Evolutionary conservation across 1,284 basidiomycete species (phyloP).

Genomic region (Melampsora occidentalis): DNA sequence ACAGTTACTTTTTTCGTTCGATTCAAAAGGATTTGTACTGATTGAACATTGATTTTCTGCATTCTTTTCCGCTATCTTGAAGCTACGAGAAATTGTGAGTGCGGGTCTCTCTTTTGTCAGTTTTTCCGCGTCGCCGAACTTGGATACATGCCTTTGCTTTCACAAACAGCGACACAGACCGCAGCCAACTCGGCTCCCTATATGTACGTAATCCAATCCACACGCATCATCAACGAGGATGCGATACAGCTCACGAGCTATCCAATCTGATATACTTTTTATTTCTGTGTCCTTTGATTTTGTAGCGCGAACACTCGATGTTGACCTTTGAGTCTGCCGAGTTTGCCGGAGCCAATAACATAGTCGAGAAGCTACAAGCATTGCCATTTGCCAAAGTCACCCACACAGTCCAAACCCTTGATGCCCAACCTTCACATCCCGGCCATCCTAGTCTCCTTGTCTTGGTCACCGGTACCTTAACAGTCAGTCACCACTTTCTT

Average conservation of each 20-base stretch:
- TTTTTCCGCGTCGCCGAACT: neutral
- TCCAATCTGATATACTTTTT: neutral
- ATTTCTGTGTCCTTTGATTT: neutral
- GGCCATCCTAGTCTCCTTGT: conserved; percentile 70
- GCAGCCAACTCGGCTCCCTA: conserved; percentile 51
- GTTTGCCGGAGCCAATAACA: conserved; percentile 63
- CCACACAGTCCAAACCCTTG: conserved; percentile 79
- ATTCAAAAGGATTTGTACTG: too few relatives aligned
- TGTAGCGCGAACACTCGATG: conserved; percentile 73
- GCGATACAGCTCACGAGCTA: neutral
- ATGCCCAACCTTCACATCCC: conserved; percentile 79
- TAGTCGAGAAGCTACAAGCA: conserved; percentile 78
- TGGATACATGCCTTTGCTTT: neutral
- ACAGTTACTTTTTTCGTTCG: too few relatives aligned
- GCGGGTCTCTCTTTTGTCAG: too few relatives aligned
- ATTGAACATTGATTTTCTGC: neutral
- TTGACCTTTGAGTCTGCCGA: conserved; percentile 76
- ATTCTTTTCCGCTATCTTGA: neutral
- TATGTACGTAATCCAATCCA: conserved; percentile 48
- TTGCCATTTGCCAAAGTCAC: conserved; percentile 78
- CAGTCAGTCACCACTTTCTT: conserved; percentile 12
- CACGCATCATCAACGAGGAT: neutral
- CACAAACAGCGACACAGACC: conserved; percentile 50
- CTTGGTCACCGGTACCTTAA: conserved; percentile 78
- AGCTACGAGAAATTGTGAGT: neutral